A percentile compares a stretch with the other conserved stretches of the same genome.
Evolutionary conservation across 805 yeast species (phyloP).

Genomic region (Soucietia sequanensis): DNA sequence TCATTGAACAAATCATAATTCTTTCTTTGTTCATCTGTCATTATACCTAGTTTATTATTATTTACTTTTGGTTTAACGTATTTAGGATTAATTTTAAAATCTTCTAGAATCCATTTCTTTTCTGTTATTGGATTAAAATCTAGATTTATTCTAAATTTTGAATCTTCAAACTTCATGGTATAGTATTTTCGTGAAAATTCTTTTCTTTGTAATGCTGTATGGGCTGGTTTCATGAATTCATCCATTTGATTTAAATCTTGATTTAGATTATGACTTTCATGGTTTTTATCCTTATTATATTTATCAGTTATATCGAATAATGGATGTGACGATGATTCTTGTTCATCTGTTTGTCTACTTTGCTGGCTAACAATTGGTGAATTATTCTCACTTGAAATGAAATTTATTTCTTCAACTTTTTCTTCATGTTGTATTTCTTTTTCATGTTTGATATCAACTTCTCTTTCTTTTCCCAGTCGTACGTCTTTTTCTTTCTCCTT

Average conservation of each 20-base stretch:
- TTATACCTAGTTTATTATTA: constrained; percentile 13
- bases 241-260: too few relatives aligned
- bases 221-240: constrained; percentile 1
- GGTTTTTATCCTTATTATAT: not conserved
- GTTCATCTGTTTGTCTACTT: too few relatives aligned
- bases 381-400: constrained; percentile 8
- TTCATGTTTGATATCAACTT: too few relatives aligned
- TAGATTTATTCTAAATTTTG: constrained; percentile 22
- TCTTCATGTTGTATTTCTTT: too few relatives aligned
- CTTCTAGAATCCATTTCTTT: constrained; percentile 33
- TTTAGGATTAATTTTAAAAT: constrained; percentile 30
- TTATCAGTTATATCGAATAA: constrained; percentile 1
- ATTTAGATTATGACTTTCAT: too few relatives aligned
- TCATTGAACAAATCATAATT: constrained; percentile 13
- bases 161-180: constrained; percentile 19
- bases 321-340: not conserved
- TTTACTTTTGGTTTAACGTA: constrained; percentile 17
- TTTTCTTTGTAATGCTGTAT: constrained; percentile 33
- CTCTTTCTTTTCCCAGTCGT: too few relatives aligned
- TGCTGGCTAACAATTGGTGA: too few relatives aligned
- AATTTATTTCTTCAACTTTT: not conserved
- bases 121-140: constrained; percentile 35
- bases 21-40: constrained; percentile 18
- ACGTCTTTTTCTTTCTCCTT: not conserved
- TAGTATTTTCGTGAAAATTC: constrained; percentile 27